A percentile compares a stretch with the other conserved stretches of the same genome.
Evolutionary conservation across 208 protist genomes (phyloP).

Genomic region (Crithidia acanthocephali): DNA sequence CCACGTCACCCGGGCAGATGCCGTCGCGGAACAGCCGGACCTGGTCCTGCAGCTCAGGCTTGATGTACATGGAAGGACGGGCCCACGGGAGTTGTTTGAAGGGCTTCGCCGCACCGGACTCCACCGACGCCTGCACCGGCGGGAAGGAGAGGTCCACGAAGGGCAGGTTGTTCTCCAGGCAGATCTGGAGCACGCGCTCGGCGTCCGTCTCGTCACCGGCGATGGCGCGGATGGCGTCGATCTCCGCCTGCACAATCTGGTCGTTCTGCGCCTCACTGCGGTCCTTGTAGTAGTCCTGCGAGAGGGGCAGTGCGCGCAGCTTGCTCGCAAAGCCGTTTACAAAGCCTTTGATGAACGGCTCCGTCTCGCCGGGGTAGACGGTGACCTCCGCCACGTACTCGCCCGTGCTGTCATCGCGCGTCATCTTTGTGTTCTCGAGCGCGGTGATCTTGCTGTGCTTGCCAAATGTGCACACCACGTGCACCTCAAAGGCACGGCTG

Average conservation of each 20-base stretch:
- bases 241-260: slow-evolving; percentile 52
- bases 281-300: slow-evolving; percentile 62
- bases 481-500: slow-evolving; percentile 73
- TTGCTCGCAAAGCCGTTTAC: slow-evolving; percentile 86
- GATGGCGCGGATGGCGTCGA: slow-evolving; percentile 56
- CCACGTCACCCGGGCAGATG: slow-evolving; percentile 66
- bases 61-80: slow-evolving; percentile 73
- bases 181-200: slow-evolving; percentile 49
- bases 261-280: slow-evolving; percentile 43
- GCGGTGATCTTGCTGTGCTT: slow-evolving; percentile 80
- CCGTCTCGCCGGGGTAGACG: slow-evolving; percentile 83
- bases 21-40: slow-evolving; percentile 77
- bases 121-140: slow-evolving; percentile 63
- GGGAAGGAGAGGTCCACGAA: slow-evolving; percentile 85
- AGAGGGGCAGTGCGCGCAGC: slow-evolving; percentile 70
- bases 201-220: slow-evolving; percentile 51
- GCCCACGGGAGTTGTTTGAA: slow-evolving; percentile 73
- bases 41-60: slow-evolving; percentile 60
- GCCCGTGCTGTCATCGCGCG: slow-evolving; percentile 37
- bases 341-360: slow-evolving; percentile 80
- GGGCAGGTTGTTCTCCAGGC: slow-evolving; percentile 57
- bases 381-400: slow-evolving; percentile 62
- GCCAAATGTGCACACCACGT: slow-evolving; percentile 76
- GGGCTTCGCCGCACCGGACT: slow-evolving; percentile 37
- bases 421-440: slow-evolving; percentile 65